A percentile compares a stretch with the other conserved stretches of the same genome.
phyloP scores from a whole-genome alignment of 768 basidiomycete genomes.

The Butyriboletus loyo region DNA sequence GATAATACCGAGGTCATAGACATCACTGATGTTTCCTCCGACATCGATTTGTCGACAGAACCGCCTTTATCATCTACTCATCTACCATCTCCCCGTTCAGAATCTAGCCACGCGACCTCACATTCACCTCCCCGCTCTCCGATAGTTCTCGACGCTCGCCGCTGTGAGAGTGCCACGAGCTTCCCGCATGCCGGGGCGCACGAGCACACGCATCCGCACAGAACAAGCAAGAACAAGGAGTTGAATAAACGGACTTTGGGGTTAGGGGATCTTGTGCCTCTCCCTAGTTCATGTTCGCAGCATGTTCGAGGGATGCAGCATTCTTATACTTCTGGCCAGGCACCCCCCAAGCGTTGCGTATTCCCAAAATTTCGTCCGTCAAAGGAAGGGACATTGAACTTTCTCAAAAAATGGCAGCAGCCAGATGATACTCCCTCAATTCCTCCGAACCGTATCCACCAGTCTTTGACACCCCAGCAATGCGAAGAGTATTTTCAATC shows the following conservation, averaged over 20 bases:
- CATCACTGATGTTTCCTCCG: constrained; percentile 17
- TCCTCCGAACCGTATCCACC: not conserved
- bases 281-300: constrained; percentile 50
- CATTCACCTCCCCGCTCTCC: constrained; percentile 7
- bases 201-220: not conserved
- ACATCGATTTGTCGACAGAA: constrained; percentile 17
- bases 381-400: constrained; percentile 10
- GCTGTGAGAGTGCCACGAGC: constrained; percentile 5
- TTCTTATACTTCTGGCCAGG: constrained; percentile 22
- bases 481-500: constrained; percentile 15
- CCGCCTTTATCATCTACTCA: constrained; percentile 2
- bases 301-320: constrained; percentile 62
- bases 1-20: constrained; percentile 19
- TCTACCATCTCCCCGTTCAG: constrained; percentile 10
- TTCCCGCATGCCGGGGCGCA: constrained; percentile 1
- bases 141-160: not conserved
- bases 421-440: not conserved
- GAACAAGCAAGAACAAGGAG: constrained; percentile 4
- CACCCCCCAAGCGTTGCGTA: constrained; percentile 8
- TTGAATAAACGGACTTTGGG: not conserved
- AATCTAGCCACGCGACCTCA: constrained; percentile 1
- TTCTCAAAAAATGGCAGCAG: constrained; percentile 14
- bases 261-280: constrained; percentile 33
- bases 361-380: not conserved
- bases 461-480: constrained; percentile 11